Percentiles rank a stretch among this genome's conserved stretches.
These are phyloP conservation scores for Geotrichum klebahnii DNA, from an alignment of 1,139 yeast genomes.

Conservation along the genomic window DNA sequence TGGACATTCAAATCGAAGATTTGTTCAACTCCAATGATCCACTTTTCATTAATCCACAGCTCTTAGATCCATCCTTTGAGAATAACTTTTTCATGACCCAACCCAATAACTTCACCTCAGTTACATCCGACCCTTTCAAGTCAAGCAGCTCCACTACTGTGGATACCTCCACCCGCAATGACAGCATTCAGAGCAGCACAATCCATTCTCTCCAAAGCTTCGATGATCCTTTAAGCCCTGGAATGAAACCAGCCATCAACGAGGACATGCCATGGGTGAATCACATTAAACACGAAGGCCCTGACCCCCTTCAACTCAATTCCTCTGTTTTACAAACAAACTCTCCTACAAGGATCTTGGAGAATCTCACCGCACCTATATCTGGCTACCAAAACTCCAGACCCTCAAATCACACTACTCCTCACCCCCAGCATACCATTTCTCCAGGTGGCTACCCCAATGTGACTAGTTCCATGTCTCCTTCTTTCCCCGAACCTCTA, in stretches of 20 bases:
- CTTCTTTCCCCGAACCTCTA: slow-evolving; percentile 10
- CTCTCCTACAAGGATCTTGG: slow-evolving; percentile 6
- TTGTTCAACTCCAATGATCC: slow-evolving; percentile 31
- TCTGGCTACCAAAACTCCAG: background rate
- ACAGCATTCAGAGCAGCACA: slow-evolving; percentile 11
- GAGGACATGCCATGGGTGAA: slow-evolving; percentile 24
- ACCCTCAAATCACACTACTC: too few relatives aligned
- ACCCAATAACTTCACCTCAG: slow-evolving; percentile 18
- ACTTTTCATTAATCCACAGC: slow-evolving; percentile 38
- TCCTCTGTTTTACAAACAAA: too few relatives aligned
- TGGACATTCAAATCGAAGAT: slow-evolving; percentile 29
- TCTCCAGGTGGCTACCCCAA: slow-evolving; percentile 7
- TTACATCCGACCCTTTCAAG: slow-evolving; percentile 3
- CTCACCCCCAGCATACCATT: slow-evolving; percentile 2
- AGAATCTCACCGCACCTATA: slow-evolving; percentile 5
- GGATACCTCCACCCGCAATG: slow-evolving; percentile 8
- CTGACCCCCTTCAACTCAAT: slow-evolving; percentile 14
- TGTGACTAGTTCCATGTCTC: slow-evolving; percentile 12
- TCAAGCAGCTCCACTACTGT: slow-evolving; percentile 12
- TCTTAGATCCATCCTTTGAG: slow-evolving; percentile 26
- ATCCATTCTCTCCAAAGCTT: slow-evolving; percentile 8
- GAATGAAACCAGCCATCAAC: too few relatives aligned
- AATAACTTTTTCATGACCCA: slow-evolving; percentile 12
- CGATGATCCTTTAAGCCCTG: slow-evolving; percentile 18
- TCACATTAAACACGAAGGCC: slow-evolving; percentile 7